A percentile compares a stretch with the other conserved stretches of the same genome.
Evolutionary conservation across 768 basidiomycete genomes (phyloP).

Genomic region (Russula abietina): DNA sequence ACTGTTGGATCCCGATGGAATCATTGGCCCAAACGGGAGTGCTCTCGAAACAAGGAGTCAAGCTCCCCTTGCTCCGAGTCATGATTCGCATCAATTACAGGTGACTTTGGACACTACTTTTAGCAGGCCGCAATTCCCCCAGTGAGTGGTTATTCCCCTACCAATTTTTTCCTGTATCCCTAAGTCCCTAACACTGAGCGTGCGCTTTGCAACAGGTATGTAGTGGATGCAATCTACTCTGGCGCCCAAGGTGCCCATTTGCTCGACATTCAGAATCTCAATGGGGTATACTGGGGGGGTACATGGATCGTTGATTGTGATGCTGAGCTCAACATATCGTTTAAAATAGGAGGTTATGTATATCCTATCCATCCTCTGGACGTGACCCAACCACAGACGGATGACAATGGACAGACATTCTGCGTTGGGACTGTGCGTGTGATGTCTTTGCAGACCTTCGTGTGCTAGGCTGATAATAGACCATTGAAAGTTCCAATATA

Average conservation of each 20-base stretch:
- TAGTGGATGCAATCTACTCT: slow-evolving; percentile 57
- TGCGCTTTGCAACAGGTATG: slow-evolving; percentile 28
- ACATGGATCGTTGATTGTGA: too few relatives aligned
- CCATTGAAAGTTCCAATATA: too few relatives aligned
- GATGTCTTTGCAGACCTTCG: too few relatives aligned
- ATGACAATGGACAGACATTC: slow-evolving; percentile 26
- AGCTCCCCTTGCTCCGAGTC: slow-evolving; percentile 59
- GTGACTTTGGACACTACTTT: slow-evolving; percentile 67
- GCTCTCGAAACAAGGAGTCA: slow-evolving; percentile 40
- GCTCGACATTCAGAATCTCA: slow-evolving; percentile 34
- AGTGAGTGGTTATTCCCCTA: slow-evolving; percentile 29
- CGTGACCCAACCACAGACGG: slow-evolving; percentile 37
- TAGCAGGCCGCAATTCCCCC: slow-evolving; percentile 54
- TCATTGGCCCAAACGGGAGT: slow-evolving; percentile 57
- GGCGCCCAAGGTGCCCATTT: slow-evolving; percentile 47
- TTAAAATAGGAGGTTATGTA: slow-evolving; percentile 49
- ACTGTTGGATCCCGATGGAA: too few relatives aligned
- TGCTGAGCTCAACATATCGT: slow-evolving; percentile 59
- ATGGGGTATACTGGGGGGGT: too few relatives aligned
- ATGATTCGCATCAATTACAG: too few relatives aligned
- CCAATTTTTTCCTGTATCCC: slow-evolving; percentile 17
- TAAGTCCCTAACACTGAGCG: background rate
- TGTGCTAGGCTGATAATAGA: too few relatives aligned
- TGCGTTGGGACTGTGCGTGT: too few relatives aligned
- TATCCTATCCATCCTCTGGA: slow-evolving; percentile 67